phyloP scores from a whole-genome alignment of 768 basidiomycete genomes.

The Asterophora parasitica region DNA sequence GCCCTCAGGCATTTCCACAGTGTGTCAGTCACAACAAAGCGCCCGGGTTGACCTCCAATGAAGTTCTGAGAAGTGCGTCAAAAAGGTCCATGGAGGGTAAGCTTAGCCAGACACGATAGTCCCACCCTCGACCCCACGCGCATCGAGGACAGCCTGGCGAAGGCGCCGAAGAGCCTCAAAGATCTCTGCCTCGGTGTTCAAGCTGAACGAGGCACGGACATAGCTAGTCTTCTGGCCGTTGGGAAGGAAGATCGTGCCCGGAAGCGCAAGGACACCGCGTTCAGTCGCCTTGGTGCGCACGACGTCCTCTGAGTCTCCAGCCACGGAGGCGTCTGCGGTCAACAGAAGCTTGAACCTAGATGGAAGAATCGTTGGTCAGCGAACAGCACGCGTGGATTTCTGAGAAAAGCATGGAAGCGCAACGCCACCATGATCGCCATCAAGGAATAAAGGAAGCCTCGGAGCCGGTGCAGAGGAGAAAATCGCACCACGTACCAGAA shows the following conservation, averaged over 20 bases:
- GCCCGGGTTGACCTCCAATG: no score
- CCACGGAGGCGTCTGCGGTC: slow-evolving; percentile 19
- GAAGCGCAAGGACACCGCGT: slow-evolving; percentile 75
- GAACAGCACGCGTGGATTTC: neutral
- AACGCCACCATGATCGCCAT: neutral
- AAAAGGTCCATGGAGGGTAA: neutral
- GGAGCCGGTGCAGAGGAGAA: neutral
- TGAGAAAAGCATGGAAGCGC: neutral
- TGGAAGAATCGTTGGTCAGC: neutral
- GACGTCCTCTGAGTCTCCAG: slow-evolving; percentile 60
- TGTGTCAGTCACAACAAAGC: no score
- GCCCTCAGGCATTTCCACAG: no score
- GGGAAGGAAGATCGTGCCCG: slow-evolving; percentile 72
- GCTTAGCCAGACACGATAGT: neutral
- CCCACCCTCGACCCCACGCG: slow-evolving; percentile 13
- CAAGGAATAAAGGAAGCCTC: neutral
- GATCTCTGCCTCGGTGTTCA: slow-evolving; percentile 53
- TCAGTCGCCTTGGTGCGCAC: slow-evolving; percentile 68
- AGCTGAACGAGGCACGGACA: slow-evolving; percentile 74
- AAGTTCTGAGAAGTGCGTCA: no score
- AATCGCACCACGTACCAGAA: neutral
- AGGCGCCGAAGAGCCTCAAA: slow-evolving; percentile 67
- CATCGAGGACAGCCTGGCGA: slow-evolving; percentile 22
- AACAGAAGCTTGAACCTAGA: slow-evolving; percentile 60
- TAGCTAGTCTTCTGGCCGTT: slow-evolving; percentile 56